These are phyloP conservation scores for Pelargonium myrrhifolium DNA, from an alignment of 441 rosid species.

Conservation along the genomic window DNA sequence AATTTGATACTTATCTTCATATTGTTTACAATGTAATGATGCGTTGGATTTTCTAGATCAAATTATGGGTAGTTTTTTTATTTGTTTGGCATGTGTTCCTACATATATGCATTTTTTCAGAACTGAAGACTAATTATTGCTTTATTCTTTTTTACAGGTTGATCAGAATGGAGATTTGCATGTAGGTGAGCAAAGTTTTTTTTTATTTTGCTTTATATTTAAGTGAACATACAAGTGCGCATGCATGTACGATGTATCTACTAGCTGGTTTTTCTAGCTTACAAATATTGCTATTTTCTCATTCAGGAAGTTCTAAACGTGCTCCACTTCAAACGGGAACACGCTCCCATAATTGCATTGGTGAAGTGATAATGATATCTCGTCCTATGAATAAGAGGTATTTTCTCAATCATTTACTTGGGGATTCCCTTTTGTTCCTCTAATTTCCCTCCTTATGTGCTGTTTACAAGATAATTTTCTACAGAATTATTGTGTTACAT, in stretches of 20 bases:
- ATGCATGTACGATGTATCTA: neutral
- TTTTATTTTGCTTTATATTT: slow-evolving; percentile 7
- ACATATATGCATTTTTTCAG: neutral
- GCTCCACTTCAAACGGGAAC: slow-evolving; percentile 20
- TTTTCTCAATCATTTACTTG: slow-evolving; percentile 3
- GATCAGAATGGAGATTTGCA: slow-evolving; percentile 44
- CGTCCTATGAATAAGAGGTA: slow-evolving; percentile 48
- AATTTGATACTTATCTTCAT: neutral
- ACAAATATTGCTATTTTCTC: neutral
- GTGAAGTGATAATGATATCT: slow-evolving; percentile 47
- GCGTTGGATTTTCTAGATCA: neutral
- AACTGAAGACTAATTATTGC: slow-evolving; percentile 24
- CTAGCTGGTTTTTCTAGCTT: slow-evolving; percentile 16
- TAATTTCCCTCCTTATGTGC: neutral
- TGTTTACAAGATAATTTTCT: neutral
- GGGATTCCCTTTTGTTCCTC: neutral
- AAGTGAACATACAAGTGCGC: neutral
- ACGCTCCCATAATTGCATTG: slow-evolving; percentile 48
- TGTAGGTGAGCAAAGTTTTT: slow-evolving; percentile 33
- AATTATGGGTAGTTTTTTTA: too few species aligned
- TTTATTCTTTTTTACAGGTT: slow-evolving; percentile 35
- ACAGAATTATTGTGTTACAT: neutral
- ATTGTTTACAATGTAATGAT: neutral
- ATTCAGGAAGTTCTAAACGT: slow-evolving; percentile 45
- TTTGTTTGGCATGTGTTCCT: slow-evolving; percentile 1